Evolutionary conservation across 768 basidiomycete genomes (phyloP).

Genomic region (Phanerochaete carnosa): DNA sequence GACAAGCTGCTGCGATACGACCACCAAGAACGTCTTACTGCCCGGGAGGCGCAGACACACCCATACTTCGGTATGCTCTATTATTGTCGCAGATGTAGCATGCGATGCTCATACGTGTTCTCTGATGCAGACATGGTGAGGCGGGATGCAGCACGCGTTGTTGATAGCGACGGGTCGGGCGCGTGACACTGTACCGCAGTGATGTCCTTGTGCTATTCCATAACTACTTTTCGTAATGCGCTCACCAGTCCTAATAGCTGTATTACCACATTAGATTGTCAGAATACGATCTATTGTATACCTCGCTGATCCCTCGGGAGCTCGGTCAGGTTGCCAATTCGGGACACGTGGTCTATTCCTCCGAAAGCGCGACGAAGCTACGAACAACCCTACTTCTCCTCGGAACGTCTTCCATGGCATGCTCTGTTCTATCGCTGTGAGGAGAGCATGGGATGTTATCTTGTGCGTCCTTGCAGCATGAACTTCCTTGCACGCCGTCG

Average conservation of each 20-base stretch:
- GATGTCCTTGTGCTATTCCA: background rate
- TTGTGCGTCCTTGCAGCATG: background rate
- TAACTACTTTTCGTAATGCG: constrained; percentile 7
- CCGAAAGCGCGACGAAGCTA: background rate
- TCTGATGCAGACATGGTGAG: constrained; percentile 62
- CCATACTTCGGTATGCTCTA: constrained; percentile 78
- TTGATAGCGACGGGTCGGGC: constrained; percentile 61
- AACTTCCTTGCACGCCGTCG: background rate
- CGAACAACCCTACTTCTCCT: background rate
- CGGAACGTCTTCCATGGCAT: background rate
- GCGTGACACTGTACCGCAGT: constrained; percentile 17
- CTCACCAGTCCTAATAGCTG: constrained; percentile 12
- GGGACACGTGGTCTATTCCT: background rate
- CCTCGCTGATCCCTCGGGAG: constrained; percentile 1
- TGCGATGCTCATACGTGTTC: constrained; percentile 10
- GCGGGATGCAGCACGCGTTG: constrained; percentile 48
- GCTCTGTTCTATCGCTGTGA: background rate
- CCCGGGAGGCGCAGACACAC: constrained; percentile 87
- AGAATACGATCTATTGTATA: constrained; percentile 9
- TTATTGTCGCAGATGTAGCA: background rate
- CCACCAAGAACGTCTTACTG: constrained; percentile 94
- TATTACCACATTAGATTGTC: constrained; percentile 12
- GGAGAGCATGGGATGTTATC: background rate
- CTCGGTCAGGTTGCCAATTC: background rate
- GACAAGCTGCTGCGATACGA: constrained; percentile 96